Base-by-base conservation (phyloP, 306 rosid genomes). In the Biancaea sappan region DNA sequence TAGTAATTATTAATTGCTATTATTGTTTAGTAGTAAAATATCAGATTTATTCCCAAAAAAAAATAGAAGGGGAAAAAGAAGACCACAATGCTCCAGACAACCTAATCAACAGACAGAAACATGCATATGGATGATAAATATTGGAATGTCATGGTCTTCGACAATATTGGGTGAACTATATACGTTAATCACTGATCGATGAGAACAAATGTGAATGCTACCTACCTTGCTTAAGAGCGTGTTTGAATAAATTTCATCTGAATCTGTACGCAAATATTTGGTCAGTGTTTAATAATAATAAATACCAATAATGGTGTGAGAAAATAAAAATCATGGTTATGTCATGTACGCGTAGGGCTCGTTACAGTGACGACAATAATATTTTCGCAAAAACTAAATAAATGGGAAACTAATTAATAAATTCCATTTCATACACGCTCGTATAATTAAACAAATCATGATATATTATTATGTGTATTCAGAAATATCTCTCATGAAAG, bases 261-360 rank as follows among this genome's bases (percentile, higher is more conserved):
- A 44, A 60, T 18, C 47, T 18, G 14, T 2, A 60, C 26, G 60
- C 70, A 73, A 44, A 46, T 73, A 66, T 31, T 14, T 61, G 16
- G 46, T 48, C 52, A 16, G 43, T 51, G 37, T 60, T 60, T 73
- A 24, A 73, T 47, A 11, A 11, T 38, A 67, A 31, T 31, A 31
- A 0, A 25, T 25, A 28, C 25, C 8, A 35, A 46, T 66, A 25
- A 10, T n/a, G 11, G 16, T 21, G 19, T 1, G 62, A 25, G 2
- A 18, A 9, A 16, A 41, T 10, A 14, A 8, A 14, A 43, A 44
- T 58, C 7, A 26, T 43, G 58, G 54, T 56, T 41, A n/a, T 47
- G 22, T 47, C 53, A 16, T 53, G 46, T 18, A 18, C 8, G 46
- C 24, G 12, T 31, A 31, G 48, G 73, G 48, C 57, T 65, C 53